These are phyloP conservation scores for Crithidia bombi DNA, from an alignment of 208 protist genomes.

Conservation along the genomic window DNA sequence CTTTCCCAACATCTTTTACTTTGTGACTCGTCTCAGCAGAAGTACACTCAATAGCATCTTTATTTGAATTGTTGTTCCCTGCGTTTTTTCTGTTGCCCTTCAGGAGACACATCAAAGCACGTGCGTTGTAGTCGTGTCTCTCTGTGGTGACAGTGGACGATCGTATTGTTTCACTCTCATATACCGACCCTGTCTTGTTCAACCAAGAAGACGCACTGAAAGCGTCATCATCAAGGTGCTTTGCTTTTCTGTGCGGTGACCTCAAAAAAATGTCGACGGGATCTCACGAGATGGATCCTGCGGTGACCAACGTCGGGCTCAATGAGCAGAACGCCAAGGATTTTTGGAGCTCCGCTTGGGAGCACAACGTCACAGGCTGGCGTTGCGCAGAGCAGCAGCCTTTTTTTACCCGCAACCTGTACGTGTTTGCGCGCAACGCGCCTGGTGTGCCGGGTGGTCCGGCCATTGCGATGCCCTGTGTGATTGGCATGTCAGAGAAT, in stretches of 20 bases:
- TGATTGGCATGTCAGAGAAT: slow-evolving; percentile 24
- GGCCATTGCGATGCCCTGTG: slow-evolving; percentile 13
- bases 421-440: slow-evolving; percentile 30
- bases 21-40: no score
- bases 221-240: no score
- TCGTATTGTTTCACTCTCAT: no score
- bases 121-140: no score
- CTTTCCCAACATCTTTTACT: no score
- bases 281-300: not conserved
- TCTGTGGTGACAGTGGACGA: no score
- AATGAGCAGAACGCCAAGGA: slow-evolving; percentile 32
- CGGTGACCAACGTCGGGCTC: slow-evolving; percentile 1
- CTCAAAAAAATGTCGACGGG: not conserved
- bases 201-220: no score
- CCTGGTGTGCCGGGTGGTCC: not conserved
- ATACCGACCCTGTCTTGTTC: no score
- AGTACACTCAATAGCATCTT: no score
- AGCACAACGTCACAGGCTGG: slow-evolving; percentile 43
- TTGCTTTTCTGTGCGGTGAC: not conserved
- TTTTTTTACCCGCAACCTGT: slow-evolving; percentile 58
- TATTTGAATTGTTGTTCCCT: no score
- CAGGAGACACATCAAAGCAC: no score
- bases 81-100: no score
- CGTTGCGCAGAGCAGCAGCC: slow-evolving; percentile 31
- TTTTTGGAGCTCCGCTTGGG: slow-evolving; percentile 62